phyloP scores from a whole-genome alignment of 2,329 filamentous ascomycete genomes.

The Zalaria obscura region DNA sequence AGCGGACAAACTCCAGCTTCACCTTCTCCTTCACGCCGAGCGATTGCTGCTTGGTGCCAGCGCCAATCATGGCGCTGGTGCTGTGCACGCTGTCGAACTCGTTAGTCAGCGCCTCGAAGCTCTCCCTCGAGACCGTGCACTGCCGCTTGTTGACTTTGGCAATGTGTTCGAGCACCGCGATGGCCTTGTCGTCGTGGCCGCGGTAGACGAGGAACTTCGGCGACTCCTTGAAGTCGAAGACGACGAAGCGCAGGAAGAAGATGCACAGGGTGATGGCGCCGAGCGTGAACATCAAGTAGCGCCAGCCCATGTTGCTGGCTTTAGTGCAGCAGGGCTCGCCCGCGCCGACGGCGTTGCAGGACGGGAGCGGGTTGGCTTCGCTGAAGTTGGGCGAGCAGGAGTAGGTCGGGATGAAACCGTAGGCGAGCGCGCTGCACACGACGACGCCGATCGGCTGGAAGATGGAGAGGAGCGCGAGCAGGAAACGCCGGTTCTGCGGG shows the following conservation, averaged over 20 bases:
- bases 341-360: slow-evolving; percentile 24
- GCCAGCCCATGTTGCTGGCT: slow-evolving; percentile 29
- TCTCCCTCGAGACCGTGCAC: slow-evolving; percentile 19
- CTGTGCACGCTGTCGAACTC: slow-evolving; percentile 7
- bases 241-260: slow-evolving; percentile 38
- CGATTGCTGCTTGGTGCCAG: slow-evolving; percentile 16
- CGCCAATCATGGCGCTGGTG: slow-evolving; percentile 16
- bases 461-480: slow-evolving; percentile 38
- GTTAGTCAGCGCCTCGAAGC: slow-evolving; percentile 21
- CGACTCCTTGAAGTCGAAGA: slow-evolving; percentile 43
- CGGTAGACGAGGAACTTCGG: slow-evolving; percentile 44
- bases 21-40: slow-evolving; percentile 19
- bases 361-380: slow-evolving; percentile 26
- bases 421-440: slow-evolving; percentile 35
- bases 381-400: slow-evolving; percentile 37
- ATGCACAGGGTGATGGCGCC: slow-evolving; percentile 25
- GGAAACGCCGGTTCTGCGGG: slow-evolving; percentile 36
- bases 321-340: slow-evolving; percentile 22
- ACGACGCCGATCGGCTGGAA: slow-evolving; percentile 44
- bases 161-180: slow-evolving; percentile 30
- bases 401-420: slow-evolving; percentile 37
- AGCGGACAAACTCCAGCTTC: slow-evolving; percentile 26
- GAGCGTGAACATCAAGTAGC: slow-evolving; percentile 27
- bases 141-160: slow-evolving; percentile 25
- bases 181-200: slow-evolving; percentile 37